Base-by-base conservation (phyloP, 2,329 filamentous ascomycete genomes). In the Epichloe glyceriae region DNA sequence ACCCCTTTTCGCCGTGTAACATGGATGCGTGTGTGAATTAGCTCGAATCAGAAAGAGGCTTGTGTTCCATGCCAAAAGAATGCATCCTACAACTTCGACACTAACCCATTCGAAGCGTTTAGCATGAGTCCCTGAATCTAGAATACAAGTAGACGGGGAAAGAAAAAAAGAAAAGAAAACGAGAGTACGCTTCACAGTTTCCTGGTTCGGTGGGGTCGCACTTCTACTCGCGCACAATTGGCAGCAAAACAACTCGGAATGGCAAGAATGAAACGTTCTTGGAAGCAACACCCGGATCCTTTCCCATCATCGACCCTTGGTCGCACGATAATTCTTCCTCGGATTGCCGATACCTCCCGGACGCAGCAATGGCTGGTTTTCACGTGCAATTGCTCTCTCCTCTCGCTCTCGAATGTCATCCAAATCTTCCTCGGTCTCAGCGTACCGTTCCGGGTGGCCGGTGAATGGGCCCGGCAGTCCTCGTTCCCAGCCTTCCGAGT, bases 401-500 rank as follows among this genome's bases (percentile, higher is more conserved):
- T 78, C 74, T 19, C 73, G 70, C 53, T 75, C 73, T 53, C 71
- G 62, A 38, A 76, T 72, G 37, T 72, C 67, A 47, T 74, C 71
- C 54, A 76, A 63, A 52, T 78, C 72, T 51, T 76, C 73, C 37
- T 74, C 72, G 3, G 70, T 75, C 47, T 73, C 69, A 34, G 73
- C 73, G 49, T 78, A 76, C 52, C 68, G 68, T 57, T 77, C 73
- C 3, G 74, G 73, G 49, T 77, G 74, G 1, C 71, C 72, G 1
- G 73, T 74, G 55, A 75, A 75, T 0, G 72, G 73, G 5, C 73
- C 72, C 3, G 74, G 73, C 8, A 73, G 65, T 11, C 71, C 70
- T 35, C 74, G 72, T 56, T 77, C 74, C 64, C 73, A 72, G 46
- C 73, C 73, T 52, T 76, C 69, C 2, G 72, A 74, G 56, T 74